Conservation (phyloP, 148 eudicot genomes). For the Camellia lanceoleosa region DNA sequence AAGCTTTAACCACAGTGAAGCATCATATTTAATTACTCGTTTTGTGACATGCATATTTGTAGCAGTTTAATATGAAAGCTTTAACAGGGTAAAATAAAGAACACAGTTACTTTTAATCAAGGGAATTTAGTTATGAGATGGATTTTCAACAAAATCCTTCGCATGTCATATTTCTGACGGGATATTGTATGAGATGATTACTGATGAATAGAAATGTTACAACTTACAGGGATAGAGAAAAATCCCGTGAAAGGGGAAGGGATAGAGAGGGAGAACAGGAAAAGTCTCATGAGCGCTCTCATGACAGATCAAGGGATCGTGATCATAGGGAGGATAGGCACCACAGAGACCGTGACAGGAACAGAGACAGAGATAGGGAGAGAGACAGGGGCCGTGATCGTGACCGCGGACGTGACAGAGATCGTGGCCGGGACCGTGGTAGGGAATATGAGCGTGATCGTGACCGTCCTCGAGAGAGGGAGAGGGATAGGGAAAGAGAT, state of each 20-base stretch:
- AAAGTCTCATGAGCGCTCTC: constrained; percentile 77
- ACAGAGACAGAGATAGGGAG: constrained; percentile 53
- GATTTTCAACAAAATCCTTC: background rate
- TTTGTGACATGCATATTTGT: background rate
- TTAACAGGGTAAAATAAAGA: background rate
- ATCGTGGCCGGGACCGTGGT: constrained; percentile 44
- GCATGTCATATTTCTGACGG: background rate
- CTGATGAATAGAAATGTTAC: constrained; percentile 14
- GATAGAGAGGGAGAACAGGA: constrained; percentile 67
- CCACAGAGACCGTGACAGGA: constrained; percentile 81
- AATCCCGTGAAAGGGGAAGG: constrained; percentile 78
- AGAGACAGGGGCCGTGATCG: constrained; percentile 65
- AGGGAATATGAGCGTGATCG: constrained; percentile 27
- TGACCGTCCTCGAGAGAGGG: constrained; percentile 51
- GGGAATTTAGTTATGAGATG: background rate
- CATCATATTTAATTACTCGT: background rate
- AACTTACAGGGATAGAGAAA: constrained; percentile 67
- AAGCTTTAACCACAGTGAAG: background rate
- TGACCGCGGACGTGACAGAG: constrained; percentile 56
- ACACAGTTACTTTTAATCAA: background rate
- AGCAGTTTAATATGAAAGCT: background rate
- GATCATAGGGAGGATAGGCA: constrained; percentile 82
- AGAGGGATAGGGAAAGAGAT: constrained; percentile 40
- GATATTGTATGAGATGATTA: background rate
- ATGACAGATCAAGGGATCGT: constrained; percentile 78